phyloP scores from a whole-genome alignment of 139 green algal genomes.

The Tetradesmus lagerheimii region DNA sequence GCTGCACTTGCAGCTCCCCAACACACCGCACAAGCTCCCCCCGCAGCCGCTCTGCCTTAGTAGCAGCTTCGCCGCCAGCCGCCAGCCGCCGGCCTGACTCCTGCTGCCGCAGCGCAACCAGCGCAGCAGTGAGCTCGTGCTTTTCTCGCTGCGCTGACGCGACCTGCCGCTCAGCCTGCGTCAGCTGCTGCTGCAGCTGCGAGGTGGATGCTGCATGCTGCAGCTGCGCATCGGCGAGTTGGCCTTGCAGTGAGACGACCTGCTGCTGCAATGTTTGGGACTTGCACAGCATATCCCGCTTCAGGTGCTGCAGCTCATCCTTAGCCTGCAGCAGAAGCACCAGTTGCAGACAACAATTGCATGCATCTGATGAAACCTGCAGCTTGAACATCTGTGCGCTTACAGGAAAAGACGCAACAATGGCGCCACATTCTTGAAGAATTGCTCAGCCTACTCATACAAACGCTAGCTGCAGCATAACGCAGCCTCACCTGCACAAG shows the following conservation, averaged over 20 bases:
- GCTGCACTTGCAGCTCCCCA: slow-evolving; percentile 5
- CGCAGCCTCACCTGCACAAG: background rate
- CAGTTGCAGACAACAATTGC: background rate
- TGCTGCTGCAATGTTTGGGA: slow-evolving; percentile 26
- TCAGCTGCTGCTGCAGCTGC: background rate
- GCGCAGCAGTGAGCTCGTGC: slow-evolving; percentile 1
- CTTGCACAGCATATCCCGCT: slow-evolving; percentile 16
- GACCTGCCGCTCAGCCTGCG: background rate
- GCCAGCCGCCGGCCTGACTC: background rate
- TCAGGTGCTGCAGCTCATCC: slow-evolving; percentile 24
- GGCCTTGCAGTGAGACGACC: slow-evolving; percentile 21
- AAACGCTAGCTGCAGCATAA: background rate
- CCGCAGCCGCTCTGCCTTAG: slow-evolving; percentile 24
- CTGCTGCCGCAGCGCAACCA: slow-evolving; percentile 26
- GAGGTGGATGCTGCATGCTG: background rate
- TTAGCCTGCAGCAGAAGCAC: background rate
- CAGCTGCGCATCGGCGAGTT: slow-evolving; percentile 21
- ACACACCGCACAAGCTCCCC: slow-evolving; percentile 20
- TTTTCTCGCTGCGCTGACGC: slow-evolving; percentile 18
- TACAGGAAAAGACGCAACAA: too few relatives aligned
- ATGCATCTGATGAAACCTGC: too few relatives aligned
- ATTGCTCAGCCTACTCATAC: too few relatives aligned
- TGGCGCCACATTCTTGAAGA: too few relatives aligned
- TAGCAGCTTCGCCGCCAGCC: slow-evolving; percentile 14
- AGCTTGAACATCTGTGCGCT: too few relatives aligned